A percentile compares a stretch with the other conserved stretches of the same genome.
Evolutionary conservation across 106 monocot genomes (phyloP).

Genomic region (Dioscorea zingiberensis): DNA sequence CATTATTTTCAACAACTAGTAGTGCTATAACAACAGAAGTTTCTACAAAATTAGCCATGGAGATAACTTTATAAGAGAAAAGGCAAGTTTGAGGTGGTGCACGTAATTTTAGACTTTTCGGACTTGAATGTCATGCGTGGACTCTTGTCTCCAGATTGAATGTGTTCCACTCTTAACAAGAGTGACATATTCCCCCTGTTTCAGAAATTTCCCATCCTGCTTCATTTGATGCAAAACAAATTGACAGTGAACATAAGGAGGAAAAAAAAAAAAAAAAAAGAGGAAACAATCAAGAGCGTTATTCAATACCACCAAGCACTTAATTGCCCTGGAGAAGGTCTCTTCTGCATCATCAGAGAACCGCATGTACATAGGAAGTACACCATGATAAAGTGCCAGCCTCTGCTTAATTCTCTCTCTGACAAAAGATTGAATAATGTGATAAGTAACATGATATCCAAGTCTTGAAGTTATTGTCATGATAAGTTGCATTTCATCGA

Average conservation of each 20-base stretch:
- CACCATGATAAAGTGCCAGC: slow-evolving; percentile 88
- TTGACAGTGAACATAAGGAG: neutral
- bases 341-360: slow-evolving; percentile 93
- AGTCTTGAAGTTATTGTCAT: neutral
- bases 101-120: slow-evolving; percentile 41
- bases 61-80: too few relatives aligned
- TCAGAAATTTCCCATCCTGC: slow-evolving; percentile 43
- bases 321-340: slow-evolving; percentile 76
- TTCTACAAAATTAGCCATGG: too few relatives aligned
- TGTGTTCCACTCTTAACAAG: slow-evolving; percentile 82
- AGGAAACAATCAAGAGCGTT: neutral
- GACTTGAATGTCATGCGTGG: slow-evolving; percentile 91
- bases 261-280: neutral
- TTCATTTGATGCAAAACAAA: neutral
- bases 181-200: slow-evolving; percentile 66
- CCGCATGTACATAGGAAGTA: slow-evolving; percentile 56
- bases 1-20: too few relatives aligned
- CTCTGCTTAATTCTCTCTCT: slow-evolving; percentile 85
- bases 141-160: slow-evolving; percentile 76
- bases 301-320: slow-evolving; percentile 56
- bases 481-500: neutral
- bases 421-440: neutral
- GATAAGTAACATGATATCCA: too few relatives aligned
- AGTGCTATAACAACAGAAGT: too few relatives aligned
- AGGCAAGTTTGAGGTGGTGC: neutral